Evolutionary conservation across 2,329 filamentous ascomycete species (phyloP).

Genomic region (Orbilia quercus): DNA sequence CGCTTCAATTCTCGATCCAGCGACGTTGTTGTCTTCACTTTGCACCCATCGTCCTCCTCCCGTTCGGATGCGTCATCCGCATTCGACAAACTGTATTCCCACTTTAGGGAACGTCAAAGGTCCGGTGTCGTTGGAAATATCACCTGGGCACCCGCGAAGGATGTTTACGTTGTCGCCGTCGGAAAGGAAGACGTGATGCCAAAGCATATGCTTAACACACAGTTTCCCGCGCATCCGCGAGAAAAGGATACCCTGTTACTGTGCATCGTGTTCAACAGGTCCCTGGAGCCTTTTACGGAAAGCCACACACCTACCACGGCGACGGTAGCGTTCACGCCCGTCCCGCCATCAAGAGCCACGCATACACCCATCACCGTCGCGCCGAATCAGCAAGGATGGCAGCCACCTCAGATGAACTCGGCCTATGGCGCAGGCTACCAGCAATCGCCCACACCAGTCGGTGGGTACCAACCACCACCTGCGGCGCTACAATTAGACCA

Average conservation of each 20-base stretch:
- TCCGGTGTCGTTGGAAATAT: slow-evolving; percentile 90
- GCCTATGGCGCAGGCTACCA: slow-evolving; percentile 21
- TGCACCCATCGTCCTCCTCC: slow-evolving; percentile 68
- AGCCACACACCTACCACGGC: slow-evolving; percentile 37
- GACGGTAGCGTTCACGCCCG: slow-evolving; percentile 30
- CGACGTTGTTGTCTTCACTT: slow-evolving; percentile 82
- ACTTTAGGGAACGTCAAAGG: slow-evolving; percentile 82
- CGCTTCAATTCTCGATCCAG: slow-evolving; percentile 79
- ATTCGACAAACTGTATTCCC: slow-evolving; percentile 83
- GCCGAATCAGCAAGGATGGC: slow-evolving; percentile 32
- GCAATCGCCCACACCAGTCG: slow-evolving; percentile 30
- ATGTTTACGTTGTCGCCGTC: slow-evolving; percentile 91
- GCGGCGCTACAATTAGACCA: background rate
- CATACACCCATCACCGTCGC: slow-evolving; percentile 39
- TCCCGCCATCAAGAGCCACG: slow-evolving; percentile 33
- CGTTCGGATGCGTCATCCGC: slow-evolving; percentile 70
- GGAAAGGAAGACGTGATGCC: slow-evolving; percentile 76
- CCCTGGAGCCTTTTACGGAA: slow-evolving; percentile 43
- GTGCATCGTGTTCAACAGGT: slow-evolving; percentile 47
- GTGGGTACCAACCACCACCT: slow-evolving; percentile 21
- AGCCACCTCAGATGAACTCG: slow-evolving; percentile 24
- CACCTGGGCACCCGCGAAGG: slow-evolving; percentile 78
- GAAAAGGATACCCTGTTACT: slow-evolving; percentile 48
- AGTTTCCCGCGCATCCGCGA: slow-evolving; percentile 42
- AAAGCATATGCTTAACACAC: slow-evolving; percentile 66